Conservation (phyloP, 2,329 filamentous ascomycete species). For the Shiraia sp. region DNA sequence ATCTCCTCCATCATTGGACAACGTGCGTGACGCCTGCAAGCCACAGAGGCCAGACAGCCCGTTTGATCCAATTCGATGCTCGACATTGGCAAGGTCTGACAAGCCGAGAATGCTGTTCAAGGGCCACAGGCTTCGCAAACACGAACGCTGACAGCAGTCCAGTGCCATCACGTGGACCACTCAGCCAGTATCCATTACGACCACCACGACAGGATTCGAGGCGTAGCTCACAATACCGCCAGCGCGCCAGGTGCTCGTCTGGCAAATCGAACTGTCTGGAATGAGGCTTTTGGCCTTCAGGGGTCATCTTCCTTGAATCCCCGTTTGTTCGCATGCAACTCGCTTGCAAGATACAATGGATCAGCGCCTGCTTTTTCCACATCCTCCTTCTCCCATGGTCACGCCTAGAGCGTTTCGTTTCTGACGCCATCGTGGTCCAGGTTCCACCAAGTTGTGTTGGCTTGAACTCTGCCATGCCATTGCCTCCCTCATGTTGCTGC, state of each 20-base stretch:
- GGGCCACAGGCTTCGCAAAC: conserved; percentile 5
- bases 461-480: no score
- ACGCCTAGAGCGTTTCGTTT: no score
- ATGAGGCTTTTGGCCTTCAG: background rate
- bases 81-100: conserved; percentile 4
- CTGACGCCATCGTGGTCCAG: no score
- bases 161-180: background rate
- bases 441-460: conserved; percentile 7
- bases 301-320: background rate
- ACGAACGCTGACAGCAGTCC: background rate
- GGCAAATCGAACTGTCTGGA: background rate
- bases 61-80: conserved; percentile 3
- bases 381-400: no score
- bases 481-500: background rate
- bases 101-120: background rate
- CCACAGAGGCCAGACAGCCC: conserved; percentile 13
- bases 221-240: no score
- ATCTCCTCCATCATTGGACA: conserved; percentile 11
- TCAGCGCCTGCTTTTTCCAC: no score
- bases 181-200: background rate
- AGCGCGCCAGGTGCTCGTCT: no score
- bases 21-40: conserved; percentile 13
- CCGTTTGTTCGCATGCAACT: background rate
- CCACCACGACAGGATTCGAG: no score
- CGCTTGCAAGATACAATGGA: background rate